These are phyloP conservation scores for Murraya paniculata DNA, from an alignment of 345 rosid species.

Conservation along the genomic window DNA sequence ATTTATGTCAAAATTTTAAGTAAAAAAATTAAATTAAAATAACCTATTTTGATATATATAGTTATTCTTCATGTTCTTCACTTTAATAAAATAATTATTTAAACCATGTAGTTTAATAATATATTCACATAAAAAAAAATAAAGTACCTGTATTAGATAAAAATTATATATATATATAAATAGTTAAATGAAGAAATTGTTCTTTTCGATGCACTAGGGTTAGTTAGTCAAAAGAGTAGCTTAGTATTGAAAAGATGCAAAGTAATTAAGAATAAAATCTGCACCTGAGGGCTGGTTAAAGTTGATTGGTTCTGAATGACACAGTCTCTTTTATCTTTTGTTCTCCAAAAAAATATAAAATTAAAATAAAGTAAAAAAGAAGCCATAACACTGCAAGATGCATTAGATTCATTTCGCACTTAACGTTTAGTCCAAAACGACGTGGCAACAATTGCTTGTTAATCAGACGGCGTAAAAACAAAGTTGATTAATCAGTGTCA, in stretches of 20 bases:
- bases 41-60: fast-evolving
- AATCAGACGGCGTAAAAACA: not conserved
- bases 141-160: fast-evolving
- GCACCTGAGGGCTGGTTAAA: conserved; percentile 1
- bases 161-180: too few species aligned
- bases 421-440: not conserved
- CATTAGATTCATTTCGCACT: conserved; percentile 16
- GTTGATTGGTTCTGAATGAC: conserved; percentile 7
- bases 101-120: fast-evolving
- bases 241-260: conserved; percentile 27
- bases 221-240: conserved; percentile 38
- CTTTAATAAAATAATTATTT: too few species aligned
- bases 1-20: too few species aligned
- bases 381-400: not conserved
- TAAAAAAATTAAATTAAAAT: too few species aligned
- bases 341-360: not conserved
- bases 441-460: not conserved
- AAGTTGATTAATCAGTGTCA: not conserved
- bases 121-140: too few species aligned
- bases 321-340: not conserved
- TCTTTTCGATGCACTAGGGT: not conserved
- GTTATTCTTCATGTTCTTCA: too few species aligned
- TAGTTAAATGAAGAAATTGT: not conserved
- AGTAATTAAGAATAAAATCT: conserved; percentile 31
- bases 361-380: not conserved